phyloP scores from a whole-genome alignment of 1,139 yeast genomes.

The Starmera stellimalicola region DNA sequence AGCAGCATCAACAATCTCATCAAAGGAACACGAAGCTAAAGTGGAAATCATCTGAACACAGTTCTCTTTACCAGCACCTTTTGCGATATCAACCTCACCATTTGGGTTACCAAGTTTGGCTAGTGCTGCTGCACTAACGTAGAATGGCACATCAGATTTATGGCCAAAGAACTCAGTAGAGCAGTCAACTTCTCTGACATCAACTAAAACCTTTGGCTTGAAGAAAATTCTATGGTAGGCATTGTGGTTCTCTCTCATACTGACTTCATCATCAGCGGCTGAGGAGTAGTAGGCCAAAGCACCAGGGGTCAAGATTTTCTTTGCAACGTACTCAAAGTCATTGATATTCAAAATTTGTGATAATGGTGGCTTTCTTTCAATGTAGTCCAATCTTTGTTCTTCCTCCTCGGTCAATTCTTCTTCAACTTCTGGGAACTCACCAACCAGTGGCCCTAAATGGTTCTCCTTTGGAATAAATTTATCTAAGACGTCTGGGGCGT shows the following conservation, averaged over 20 bases:
- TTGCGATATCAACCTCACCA: slow-evolving; percentile 72
- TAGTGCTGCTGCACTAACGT: slow-evolving; percentile 72
- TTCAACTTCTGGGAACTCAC: slow-evolving; percentile 25
- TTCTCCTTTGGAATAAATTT: slow-evolving; percentile 37
- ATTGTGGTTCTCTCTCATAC: slow-evolving; percentile 80
- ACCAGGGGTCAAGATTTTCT: slow-evolving; percentile 59
- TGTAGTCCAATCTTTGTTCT: slow-evolving; percentile 22
- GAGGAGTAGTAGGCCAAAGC: slow-evolving; percentile 93
- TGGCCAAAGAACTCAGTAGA: slow-evolving; percentile 45
- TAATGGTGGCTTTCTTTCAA: slow-evolving; percentile 51
- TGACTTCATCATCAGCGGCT: slow-evolving; percentile 88
- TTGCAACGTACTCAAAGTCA: slow-evolving; percentile 81
- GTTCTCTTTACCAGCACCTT: slow-evolving; percentile 59
- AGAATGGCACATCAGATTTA: slow-evolving; percentile 56
- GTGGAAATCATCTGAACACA: slow-evolving; percentile 78
- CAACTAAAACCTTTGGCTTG: slow-evolving; percentile 72
- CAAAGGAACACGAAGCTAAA: slow-evolving; percentile 64
- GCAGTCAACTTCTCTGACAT: slow-evolving; percentile 45
- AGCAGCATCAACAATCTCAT: slow-evolving; percentile 59
- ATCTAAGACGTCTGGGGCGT: slow-evolving; percentile 70
- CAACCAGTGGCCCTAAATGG: slow-evolving; percentile 36
- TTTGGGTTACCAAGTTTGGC: slow-evolving; percentile 76
- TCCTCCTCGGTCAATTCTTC: slow-evolving; percentile 25
- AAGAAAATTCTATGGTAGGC: slow-evolving; percentile 83
- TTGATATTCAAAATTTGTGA: slow-evolving; percentile 60